A percentile compares a stretch with the other conserved stretches of the same genome.
phyloP scores from a whole-genome alignment of 305 asterid genomes.

The Galium porrigens region DNA sequence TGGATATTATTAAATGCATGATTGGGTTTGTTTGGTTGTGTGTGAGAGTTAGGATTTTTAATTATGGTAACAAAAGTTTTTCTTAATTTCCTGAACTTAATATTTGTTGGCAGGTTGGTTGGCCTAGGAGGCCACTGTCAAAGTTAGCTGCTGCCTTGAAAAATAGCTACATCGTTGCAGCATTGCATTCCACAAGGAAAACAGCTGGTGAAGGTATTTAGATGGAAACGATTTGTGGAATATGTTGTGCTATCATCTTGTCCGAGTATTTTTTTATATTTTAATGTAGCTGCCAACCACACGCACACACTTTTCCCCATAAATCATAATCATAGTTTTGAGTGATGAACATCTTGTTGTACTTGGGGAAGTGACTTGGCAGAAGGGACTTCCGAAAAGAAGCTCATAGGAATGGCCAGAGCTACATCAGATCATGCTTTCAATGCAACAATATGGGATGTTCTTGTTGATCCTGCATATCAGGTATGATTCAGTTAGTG shows the following conservation, averaged over 20 bases:
- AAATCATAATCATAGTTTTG: conserved; percentile 22
- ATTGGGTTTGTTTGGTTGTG: background rate
- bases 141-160: conserved; percentile 82
- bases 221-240: background rate
- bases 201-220: conserved; percentile 56
- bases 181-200: conserved; percentile 52
- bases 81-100: background rate
- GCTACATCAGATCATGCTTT: conserved; percentile 98
- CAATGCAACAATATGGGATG: conserved; percentile 99
- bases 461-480: conserved; percentile 92
- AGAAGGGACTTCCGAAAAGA: conserved; percentile 63
- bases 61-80: background rate
- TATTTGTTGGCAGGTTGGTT: conserved; percentile 55
- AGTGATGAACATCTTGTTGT: conserved; percentile 71
- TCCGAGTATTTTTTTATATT: background rate
- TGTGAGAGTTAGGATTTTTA: background rate
- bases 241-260: no score
- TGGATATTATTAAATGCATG: background rate
- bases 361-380: conserved; percentile 86
- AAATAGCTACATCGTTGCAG: conserved; percentile 86
- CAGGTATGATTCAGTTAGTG: conserved; percentile 36
- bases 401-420: conserved; percentile 93
- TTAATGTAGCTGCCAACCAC: background rate
- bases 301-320: background rate
- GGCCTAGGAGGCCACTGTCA: conserved; percentile 90